Percentiles rank a stretch among this genome's conserved stretches.
Evolutionary conservation across 2,329 filamentous ascomycete genomes (phyloP).

Genomic region (Thielaviopsis ethacetica): DNA sequence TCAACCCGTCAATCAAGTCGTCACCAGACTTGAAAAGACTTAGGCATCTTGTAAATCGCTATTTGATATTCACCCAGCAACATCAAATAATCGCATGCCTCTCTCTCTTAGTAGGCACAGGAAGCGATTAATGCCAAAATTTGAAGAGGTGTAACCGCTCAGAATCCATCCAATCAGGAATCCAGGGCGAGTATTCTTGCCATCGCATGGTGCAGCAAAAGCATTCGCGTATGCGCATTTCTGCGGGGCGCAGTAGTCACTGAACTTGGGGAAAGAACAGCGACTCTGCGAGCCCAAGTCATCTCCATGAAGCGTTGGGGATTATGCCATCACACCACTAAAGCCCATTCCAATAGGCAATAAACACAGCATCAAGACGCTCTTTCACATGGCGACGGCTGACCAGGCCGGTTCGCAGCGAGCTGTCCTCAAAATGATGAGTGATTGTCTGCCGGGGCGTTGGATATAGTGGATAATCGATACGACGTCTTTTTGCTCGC

Average conservation of each 20-base stretch:
- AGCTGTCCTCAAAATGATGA: not conserved
- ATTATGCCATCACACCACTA: constrained; percentile 1
- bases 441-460: not conserved
- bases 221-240: not conserved
- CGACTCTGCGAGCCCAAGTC: not conserved
- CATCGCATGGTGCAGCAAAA: not conserved
- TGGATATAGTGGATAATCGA: not conserved
- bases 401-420: constrained; percentile 8
- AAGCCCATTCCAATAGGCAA: not conserved
- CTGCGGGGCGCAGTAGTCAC: not conserved
- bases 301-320: not conserved
- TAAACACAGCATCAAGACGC: not conserved
- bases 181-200: not conserved
- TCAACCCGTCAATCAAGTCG: not conserved
- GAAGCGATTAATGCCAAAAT: not conserved
- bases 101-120: not conserved
- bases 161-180: not conserved
- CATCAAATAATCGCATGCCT: not conserved
- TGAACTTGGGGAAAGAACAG: not conserved
- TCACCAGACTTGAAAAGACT: constrained; percentile 1
- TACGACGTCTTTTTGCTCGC: not conserved
- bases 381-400: constrained; percentile 10
- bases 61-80: constrained; percentile 4
- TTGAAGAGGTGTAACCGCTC: not conserved
- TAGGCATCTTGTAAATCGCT: not conserved